A percentile compares a stretch with the other conserved stretches of the same genome.
phyloP scores from a whole-genome alignment of 2,329 filamentous ascomycete species.

The Colletotrichum destructivum region DNA sequence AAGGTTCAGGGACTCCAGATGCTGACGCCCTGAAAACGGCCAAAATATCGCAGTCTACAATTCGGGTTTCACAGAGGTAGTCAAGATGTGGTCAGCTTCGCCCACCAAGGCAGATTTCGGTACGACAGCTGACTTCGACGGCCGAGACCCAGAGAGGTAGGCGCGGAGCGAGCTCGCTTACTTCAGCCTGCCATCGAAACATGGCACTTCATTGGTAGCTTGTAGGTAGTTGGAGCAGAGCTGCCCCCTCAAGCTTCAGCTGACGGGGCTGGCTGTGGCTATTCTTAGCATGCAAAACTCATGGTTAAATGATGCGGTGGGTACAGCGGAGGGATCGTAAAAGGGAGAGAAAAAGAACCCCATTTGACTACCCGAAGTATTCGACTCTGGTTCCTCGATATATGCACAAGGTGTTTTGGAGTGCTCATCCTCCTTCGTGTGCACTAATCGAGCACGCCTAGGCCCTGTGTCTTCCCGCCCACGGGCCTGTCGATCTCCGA shows the following conservation, averaged over 20 bases:
- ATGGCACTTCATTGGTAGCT: slow-evolving; percentile 9
- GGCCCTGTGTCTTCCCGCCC: neutral
- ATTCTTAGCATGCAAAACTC: slow-evolving; percentile 2
- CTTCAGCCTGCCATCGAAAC: slow-evolving; percentile 8
- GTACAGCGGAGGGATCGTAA: too few relatives aligned
- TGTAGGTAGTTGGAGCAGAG: slow-evolving; percentile 3
- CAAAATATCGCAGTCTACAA: neutral
- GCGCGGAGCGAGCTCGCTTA: too few relatives aligned
- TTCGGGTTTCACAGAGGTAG: neutral
- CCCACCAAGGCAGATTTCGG: too few relatives aligned
- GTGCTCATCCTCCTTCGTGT: neutral
- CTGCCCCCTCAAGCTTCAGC: neutral
- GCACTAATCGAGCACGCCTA: neutral
- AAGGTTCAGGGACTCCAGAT: neutral
- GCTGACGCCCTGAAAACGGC: neutral
- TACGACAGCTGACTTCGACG: too few relatives aligned
- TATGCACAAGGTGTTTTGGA: neutral
- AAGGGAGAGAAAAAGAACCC: neutral
- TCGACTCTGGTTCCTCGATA: neutral
- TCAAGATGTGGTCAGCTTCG: neutral
- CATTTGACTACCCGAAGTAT: neutral
- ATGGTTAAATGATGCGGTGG: too few relatives aligned
- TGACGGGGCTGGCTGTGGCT: slow-evolving; percentile 11
- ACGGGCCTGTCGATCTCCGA: slow-evolving; percentile 1
- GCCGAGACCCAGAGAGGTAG: too few relatives aligned